Evolutionary conservation across 257 asterid species (phyloP).

Genomic region (Scutellaria barbata): DNA sequence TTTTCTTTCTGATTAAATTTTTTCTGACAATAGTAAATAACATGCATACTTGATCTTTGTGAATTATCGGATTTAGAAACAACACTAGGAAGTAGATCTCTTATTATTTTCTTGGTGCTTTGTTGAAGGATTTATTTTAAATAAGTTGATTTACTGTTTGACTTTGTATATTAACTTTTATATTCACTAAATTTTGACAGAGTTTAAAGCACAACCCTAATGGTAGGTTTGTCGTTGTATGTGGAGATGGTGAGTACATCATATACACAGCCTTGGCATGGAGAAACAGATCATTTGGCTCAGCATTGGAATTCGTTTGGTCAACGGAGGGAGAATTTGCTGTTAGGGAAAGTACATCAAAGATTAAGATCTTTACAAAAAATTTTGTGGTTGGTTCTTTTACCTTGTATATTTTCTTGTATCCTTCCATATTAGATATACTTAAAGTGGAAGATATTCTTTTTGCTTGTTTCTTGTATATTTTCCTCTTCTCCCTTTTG

Average conservation of each 20-base stretch:
- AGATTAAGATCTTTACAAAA: constrained; percentile 81
- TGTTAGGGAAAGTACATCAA: constrained; percentile 95
- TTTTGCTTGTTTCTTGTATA: constrained; percentile 17
- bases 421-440: background rate
- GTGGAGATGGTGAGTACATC: constrained; percentile 97
- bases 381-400: constrained; percentile 65
- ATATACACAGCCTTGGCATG: constrained; percentile 98
- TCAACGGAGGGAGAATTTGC: constrained; percentile 98
- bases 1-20: background rate
- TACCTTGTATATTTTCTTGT: constrained; percentile 20
- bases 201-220: constrained; percentile 96
- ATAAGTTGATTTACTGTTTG: background rate
- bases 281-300: constrained; percentile 96
- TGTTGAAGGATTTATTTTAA: constrained; percentile 20
- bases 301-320: constrained; percentile 97
- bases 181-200: constrained; percentile 45
- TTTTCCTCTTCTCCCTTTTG: background rate
- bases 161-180: constrained; percentile 29
- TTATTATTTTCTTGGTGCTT: constrained; percentile 21
- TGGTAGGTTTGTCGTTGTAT: constrained; percentile 96
- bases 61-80: constrained; percentile 10
- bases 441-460: background rate
- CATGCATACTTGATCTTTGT: background rate
- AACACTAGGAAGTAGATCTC: constrained; percentile 5
- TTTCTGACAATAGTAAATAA: background rate